Evolutionary conservation across 2,329 filamentous ascomycete genomes (phyloP).

Genomic region (Cercospora zeae-maydis): DNA sequence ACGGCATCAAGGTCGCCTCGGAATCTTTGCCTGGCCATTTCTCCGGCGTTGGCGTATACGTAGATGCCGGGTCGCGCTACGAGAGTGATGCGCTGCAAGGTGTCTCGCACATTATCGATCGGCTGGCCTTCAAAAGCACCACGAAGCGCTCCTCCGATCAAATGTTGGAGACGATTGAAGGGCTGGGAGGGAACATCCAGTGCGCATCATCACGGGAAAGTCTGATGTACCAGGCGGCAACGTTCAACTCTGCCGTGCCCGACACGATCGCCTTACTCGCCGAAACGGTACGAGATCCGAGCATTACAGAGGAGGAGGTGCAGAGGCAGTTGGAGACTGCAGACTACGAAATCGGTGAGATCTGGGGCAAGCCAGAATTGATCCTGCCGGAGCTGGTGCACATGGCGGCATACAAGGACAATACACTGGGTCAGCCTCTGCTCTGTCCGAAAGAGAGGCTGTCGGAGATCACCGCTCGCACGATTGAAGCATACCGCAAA

Average conservation of each 20-base stretch:
- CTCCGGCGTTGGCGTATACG: conserved; percentile 89
- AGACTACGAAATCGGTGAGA: conserved; percentile 92
- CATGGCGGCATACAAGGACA: conserved; percentile 91
- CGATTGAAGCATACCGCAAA: conserved; percentile 74
- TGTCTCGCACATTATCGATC: conserved; percentile 93
- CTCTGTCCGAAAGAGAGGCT: conserved; percentile 85
- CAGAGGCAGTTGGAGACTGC: conserved; percentile 83
- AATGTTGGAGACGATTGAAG: conserved; percentile 84
- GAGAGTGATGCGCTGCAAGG: conserved; percentile 81
- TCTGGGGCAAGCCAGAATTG: conserved; percentile 95
- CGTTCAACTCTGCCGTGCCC: conserved; percentile 89
- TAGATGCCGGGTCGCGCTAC: conserved; percentile 92
- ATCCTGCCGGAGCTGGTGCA: conserved; percentile 94
- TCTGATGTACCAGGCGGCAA: conserved; percentile 98
- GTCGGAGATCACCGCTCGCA: conserved; percentile 65
- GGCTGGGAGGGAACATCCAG: conserved; percentile 90
- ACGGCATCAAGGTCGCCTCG: conserved; percentile 90
- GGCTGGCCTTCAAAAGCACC: conserved; percentile 90
- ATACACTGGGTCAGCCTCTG: conserved; percentile 90
- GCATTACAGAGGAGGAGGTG: conserved; percentile 83
- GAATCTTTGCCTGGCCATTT: conserved; percentile 94
- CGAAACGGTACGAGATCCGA: conserved; percentile 85
- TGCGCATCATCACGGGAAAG: conserved; percentile 93
- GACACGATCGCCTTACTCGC: conserved; percentile 79
- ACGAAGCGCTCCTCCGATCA: conserved; percentile 68